phyloP scores from a whole-genome alignment of 1,139 yeast genomes.

The Geotrichum aggregatum region DNA sequence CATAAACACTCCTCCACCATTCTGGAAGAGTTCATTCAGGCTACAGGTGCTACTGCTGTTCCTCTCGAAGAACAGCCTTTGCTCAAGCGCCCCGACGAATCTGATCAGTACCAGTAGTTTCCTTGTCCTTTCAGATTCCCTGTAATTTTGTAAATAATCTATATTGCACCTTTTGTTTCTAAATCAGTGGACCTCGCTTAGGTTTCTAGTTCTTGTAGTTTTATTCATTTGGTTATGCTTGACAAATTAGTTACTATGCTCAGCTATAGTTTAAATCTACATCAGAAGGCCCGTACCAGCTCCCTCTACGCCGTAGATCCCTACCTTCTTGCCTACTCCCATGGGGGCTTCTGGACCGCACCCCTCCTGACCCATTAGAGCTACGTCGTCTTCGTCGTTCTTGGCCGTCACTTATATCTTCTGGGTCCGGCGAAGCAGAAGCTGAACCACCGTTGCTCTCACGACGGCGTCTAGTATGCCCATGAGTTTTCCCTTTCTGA shows the following conservation, averaged over 20 bases:
- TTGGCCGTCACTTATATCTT: background rate
- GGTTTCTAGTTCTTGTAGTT: background rate
- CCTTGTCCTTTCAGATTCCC: background rate
- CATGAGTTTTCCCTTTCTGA: background rate
- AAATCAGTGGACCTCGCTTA: too few species aligned
- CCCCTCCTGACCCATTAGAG: background rate
- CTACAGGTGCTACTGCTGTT: constrained; percentile 39
- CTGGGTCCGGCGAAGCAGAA: background rate
- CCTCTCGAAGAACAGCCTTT: constrained; percentile 33
- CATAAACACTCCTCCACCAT: constrained; percentile 41
- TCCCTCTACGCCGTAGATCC: constrained; percentile 8
- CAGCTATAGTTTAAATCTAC: constrained; percentile 17
- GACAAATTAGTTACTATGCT: background rate
- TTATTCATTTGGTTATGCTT: background rate
- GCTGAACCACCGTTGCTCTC: background rate
- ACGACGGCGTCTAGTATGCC: background rate
- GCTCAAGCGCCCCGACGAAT: constrained; percentile 18
- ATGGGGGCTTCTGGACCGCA: constrained; percentile 12
- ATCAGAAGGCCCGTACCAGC: constrained; percentile 6
- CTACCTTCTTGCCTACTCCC: constrained; percentile 3
- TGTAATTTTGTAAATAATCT: constrained; percentile 11
- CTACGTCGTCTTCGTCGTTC: background rate
- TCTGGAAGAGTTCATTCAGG: constrained; percentile 38
- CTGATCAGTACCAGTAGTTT: constrained; percentile 11
- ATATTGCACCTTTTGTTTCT: too few species aligned